These are phyloP conservation scores for Diutina neorugosa DNA, from an alignment of 1,139 yeast species.

Conservation along the genomic window DNA sequence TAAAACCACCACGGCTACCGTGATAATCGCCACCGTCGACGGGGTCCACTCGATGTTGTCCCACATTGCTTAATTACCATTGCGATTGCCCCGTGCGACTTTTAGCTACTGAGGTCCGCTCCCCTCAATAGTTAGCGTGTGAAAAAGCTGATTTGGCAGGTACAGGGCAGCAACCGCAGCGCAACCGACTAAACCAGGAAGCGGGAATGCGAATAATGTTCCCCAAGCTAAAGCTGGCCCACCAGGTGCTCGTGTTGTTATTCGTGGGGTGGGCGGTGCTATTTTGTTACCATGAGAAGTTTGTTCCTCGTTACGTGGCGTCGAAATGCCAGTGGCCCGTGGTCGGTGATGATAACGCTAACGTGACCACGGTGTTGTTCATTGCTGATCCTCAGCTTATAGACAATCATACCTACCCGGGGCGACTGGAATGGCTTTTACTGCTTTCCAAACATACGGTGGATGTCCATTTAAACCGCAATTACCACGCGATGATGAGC, in stretches of 20 bases:
- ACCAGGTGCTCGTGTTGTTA: neutral
- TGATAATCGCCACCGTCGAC: neutral
- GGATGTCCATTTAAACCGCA: slow-evolving; percentile 35
- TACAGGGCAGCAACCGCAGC: neutral
- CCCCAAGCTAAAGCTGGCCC: slow-evolving; percentile 2
- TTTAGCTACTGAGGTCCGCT: neutral
- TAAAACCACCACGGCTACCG: neutral
- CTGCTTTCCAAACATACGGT: slow-evolving; percentile 35
- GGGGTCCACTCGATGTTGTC: neutral
- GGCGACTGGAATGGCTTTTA: slow-evolving; percentile 23
- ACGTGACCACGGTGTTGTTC: slow-evolving; percentile 48
- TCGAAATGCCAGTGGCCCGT: slow-evolving; percentile 46
- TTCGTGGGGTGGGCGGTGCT: slow-evolving; percentile 12
- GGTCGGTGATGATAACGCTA: slow-evolving; percentile 36
- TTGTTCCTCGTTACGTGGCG: slow-evolving; percentile 37
- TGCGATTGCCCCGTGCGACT: neutral
- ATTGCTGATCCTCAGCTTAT: slow-evolving; percentile 91
- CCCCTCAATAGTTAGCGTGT: neutral
- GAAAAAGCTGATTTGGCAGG: neutral
- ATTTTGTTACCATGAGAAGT: slow-evolving; percentile 51
- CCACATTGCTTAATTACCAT: neutral
- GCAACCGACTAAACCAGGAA: neutral
- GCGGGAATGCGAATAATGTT: neutral
- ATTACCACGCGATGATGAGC: slow-evolving; percentile 26
- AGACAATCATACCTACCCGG: slow-evolving; percentile 63